Base-by-base conservation (phyloP, 1,284 basidiomycete genomes). In the Laetiporus sulphureus region DNA sequence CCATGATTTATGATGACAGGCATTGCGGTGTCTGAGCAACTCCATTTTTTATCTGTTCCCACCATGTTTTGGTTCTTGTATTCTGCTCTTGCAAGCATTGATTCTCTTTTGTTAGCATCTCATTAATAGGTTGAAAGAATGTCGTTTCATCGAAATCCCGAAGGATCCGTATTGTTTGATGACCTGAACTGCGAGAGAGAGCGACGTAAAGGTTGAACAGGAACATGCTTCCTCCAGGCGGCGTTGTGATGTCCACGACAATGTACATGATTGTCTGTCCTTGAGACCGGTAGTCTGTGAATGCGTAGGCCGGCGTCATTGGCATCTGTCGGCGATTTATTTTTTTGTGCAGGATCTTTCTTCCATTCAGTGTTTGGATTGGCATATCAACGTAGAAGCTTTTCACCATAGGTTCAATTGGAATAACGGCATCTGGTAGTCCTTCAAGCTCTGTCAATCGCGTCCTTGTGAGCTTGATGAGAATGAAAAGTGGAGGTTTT, bases 181-280 rank as follows among this genome's bases (percentile, higher is more conserved):
- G 16, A 3, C 62, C 61, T 2, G 51, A 52, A 41, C 61, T 62
- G 2, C 56, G 42, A n/a, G 62, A 65, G 11, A 64, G 44, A 18
- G 61, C 59, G 10, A 65, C 58, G 39, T 63, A 64, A 2, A 58
- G 41, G 38, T 63, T 66, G 49, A 60, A 60, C 3, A 58, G 44
- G 2, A 63, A 41, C 1, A 36, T 36, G 1, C 38, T 37, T 19
- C 34, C 41, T 6, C 46, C 38, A n/a, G 60, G 60, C 12, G 57
- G 62, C 18, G 37, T 47, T 16, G 53, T 55, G 4, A 64, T 54
- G 38, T 64, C 60, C 1, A 65, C 53, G 4, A 64, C 40, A 5
- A 64, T 56, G 21, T 45, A 36, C 4, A 22, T 32, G 5, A 63
- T 54, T 1, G 60, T 65, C 42, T 63, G 59, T 1, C 61, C 62